A percentile compares a stretch with the other conserved stretches of the same genome.
Conservation (phyloP, 2,329 filamentous ascomycete genomes). For the Aspergillus sp. region DNA sequence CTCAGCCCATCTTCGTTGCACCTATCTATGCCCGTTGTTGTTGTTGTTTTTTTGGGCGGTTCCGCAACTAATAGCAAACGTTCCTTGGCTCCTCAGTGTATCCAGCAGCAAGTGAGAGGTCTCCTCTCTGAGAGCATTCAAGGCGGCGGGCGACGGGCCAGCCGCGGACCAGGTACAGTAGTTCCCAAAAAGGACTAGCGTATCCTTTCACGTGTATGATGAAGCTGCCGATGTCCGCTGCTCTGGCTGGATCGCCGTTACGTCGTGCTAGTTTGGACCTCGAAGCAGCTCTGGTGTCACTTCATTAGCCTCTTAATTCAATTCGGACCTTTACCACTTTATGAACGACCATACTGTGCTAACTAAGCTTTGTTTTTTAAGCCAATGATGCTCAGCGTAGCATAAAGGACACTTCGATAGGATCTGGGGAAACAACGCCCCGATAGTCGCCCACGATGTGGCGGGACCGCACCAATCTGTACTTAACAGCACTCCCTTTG, state of each 20-base stretch:
- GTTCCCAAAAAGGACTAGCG: conserved; percentile 18
- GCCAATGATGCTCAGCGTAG: conserved; percentile 18
- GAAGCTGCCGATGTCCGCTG: conserved; percentile 11
- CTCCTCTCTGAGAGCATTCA: background rate
- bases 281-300: conserved; percentile 1
- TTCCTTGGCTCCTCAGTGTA: background rate
- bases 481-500: conserved; percentile 23
- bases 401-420: conserved; percentile 17
- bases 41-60: no score
- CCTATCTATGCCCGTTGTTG: background rate
- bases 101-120: background rate
- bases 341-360: background rate
- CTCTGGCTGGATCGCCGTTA: background rate
- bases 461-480: conserved; percentile 99
- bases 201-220: conserved; percentile 21
- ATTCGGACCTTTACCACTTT: background rate
- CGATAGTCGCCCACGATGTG: conserved; percentile 72
- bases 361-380: background rate
- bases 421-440: conserved; percentile 18
- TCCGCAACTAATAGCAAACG: background rate
- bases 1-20: background rate
- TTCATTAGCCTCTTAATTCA: background rate
- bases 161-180: background rate
- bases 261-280: background rate
- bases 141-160: background rate